Base-by-base conservation (phyloP, 257 asterid species). In the Salvia splendens region DNA sequence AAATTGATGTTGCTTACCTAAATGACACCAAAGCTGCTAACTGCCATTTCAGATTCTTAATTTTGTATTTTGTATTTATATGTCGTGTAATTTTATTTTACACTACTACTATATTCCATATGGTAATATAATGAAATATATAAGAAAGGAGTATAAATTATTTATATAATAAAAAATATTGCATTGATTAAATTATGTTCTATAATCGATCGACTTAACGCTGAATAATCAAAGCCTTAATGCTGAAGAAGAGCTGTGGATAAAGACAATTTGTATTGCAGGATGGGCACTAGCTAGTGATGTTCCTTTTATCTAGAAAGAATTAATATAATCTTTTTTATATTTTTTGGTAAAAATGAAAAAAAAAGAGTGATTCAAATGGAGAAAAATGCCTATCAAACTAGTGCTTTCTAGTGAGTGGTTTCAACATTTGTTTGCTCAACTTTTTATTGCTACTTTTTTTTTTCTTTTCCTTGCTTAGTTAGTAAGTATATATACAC, bases 381-480 rank as follows among this genome's bases (percentile, higher is more conserved):
- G 57, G 49, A 46, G 28, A 33, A 16, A 41, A 45, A 47, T 53
- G 11, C 11, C 17, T 9, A 28, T 30, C 46, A 52, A 55, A 33
- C 65, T 53, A 73, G 71, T 40, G 71, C 60, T 57, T 42, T 57
- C 12, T 16, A 47, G 20, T 43, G 51, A 17, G 61, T 53, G 73
- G 55, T 64, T 54, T 64, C 73, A 38, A 48, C 33, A 2, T 24
- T 63, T 65, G 35, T 47, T 49, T 15, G 6, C 40, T 73, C 36
- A 45, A 53, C 64, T 45, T 69, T 59, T 70, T 12, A 16, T 40
- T 67, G 8, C 20, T 64, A 4, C 41, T 49, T 14, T 32, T 48
- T 32, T 43, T 28, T 41, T n/a, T 30, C 33, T 66, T 59, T 55
- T 36, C 47, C 53, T 79, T 79, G 71, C 84, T 75, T 79, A 79